Percentiles rank a stretch among this genome's conserved stretches.
phyloP scores from a whole-genome alignment of 768 basidiomycete species.

The Floccularia luteovirens region DNA sequence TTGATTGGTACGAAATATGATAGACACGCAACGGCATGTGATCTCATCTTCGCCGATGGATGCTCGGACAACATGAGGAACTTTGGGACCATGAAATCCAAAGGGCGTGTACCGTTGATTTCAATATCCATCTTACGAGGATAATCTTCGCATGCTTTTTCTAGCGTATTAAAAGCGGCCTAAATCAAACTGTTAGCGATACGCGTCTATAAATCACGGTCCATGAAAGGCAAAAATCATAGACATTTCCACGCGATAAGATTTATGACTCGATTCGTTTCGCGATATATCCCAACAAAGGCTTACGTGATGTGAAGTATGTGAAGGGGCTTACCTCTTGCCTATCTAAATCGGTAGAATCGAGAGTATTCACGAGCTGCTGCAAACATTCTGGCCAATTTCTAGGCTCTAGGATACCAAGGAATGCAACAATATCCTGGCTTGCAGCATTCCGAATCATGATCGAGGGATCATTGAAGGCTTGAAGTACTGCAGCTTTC shows the following conservation, averaged over 20 bases:
- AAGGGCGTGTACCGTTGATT: constrained; percentile 85
- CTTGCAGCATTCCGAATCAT: constrained; percentile 94
- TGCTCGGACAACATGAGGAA: constrained; percentile 88
- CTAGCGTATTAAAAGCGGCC: constrained; percentile 92
- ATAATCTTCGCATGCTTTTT: constrained; percentile 96
- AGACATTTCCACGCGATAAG: no score
- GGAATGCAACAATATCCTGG: constrained; percentile 86
- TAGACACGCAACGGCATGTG: constrained; percentile 89
- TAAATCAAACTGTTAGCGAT: constrained; percentile 15
- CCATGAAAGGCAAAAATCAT: no score
- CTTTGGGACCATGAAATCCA: constrained; percentile 96
- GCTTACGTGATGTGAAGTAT: no score
- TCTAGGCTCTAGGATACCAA: constrained; percentile 81
- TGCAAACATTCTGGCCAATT: constrained; percentile 96
- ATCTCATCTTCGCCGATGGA: constrained; percentile 80
- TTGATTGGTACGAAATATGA: constrained; percentile 89
- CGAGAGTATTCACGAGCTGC: constrained; percentile 74
- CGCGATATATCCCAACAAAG: no score
- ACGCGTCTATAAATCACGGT: constrained; percentile 6
- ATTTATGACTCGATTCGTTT: no score
- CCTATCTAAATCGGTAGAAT: constrained; percentile 62
- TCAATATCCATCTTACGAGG: constrained; percentile 93
- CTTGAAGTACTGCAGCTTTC: constrained; percentile 69
- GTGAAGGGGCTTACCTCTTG: constrained; percentile 85
- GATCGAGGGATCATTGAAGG: constrained; percentile 72